These are phyloP conservation scores for Diplodia seriata DNA, from an alignment of 2,329 filamentous ascomycete species.

Conservation along the genomic window DNA sequence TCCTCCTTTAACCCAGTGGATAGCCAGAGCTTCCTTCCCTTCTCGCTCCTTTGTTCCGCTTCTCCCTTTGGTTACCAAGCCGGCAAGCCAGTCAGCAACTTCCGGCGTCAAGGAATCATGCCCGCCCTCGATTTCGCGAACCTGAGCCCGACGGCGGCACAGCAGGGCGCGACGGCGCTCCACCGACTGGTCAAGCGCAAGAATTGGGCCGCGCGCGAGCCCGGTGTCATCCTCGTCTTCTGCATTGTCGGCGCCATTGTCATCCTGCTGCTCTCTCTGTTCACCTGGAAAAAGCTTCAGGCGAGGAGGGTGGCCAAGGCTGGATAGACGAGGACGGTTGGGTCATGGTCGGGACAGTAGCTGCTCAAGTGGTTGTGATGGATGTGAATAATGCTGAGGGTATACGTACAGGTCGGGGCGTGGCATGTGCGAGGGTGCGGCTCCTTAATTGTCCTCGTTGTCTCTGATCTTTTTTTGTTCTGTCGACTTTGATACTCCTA, in stretches of 20 bases:
- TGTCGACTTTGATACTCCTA: not conserved
- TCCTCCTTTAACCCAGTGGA: not conserved
- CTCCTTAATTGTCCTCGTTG: not conserved
- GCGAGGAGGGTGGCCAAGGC: slow-evolving; percentile 35
- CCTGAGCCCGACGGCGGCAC: not conserved
- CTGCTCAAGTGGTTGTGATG: too few relatives aligned
- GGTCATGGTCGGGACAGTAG: too few relatives aligned
- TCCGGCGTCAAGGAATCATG: slow-evolving; percentile 1
- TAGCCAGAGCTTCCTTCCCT: not conserved
- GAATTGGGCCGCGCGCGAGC: slow-evolving; percentile 65
- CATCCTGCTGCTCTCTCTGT: slow-evolving; percentile 58
- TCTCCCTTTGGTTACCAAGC: not conserved
- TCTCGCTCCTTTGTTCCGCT: not conserved
- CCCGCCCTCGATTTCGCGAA: slow-evolving; percentile 23
- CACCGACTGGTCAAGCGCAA: slow-evolving; percentile 57
- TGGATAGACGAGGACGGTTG: not conserved
- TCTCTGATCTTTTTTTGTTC: not conserved
- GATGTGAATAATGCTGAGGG: not conserved
- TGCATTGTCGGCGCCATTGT: slow-evolving; percentile 65
- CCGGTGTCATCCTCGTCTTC: slow-evolving; percentile 69
- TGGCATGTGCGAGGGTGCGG: not conserved
- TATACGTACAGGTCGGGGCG: not conserved
- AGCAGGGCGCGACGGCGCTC: slow-evolving; percentile 46
- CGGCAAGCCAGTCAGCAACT: not conserved
- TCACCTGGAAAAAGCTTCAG: slow-evolving; percentile 56